Base-by-base conservation (phyloP, 331 rosid species). In the Quercus lobata region DNA sequence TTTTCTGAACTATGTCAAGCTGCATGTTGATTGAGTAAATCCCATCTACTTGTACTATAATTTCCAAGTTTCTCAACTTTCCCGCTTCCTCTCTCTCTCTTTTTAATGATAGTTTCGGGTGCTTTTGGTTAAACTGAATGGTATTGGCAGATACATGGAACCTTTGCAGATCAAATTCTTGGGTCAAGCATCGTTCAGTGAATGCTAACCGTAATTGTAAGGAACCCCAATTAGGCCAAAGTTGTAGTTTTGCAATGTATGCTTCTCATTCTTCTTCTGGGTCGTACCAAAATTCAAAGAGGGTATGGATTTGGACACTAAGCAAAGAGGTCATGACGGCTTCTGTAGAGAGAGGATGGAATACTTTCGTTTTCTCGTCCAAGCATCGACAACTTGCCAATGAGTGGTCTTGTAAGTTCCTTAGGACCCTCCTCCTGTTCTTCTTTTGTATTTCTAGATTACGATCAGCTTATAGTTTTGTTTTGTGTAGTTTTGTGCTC, bases 301-400 rank as follows among this genome's bases (percentile, higher is more conserved):
- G 76, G 32, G 97, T 95, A 32, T 95, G 97, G 97, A 83, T 95
- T 75, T 92, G 97, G 98, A 92, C 93, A 18, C 62, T 76, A 74
- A 85, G 58, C 88, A 90, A 84, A 83, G 79, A 82, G 63, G 98
- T 92, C 58, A 89, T 95, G 92, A 91, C 94, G 53, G 86, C 98
- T 25, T 91, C 97, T 22, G 92, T 92, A 7, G 98, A 95, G 87
- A 85, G 97, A 82, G 97, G 97, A 77, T 89, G 98, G 97, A 84
- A 81, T 63, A 91, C 97, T 49, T 91, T 95, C 85, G 4, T 92
- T 80, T 95, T 92, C 82, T 46, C 92, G 19, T 73, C 91, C 10
- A 80, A 77, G 0, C 57, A 83, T 83, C 83, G 66, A 53, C 84
- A 90, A 35, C 96, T 95, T 53, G 92, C 94, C 72, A 25, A 71